These are phyloP conservation scores for Saitoella complicata DNA, from an alignment of 805 yeast species.

Conservation along the genomic window DNA sequence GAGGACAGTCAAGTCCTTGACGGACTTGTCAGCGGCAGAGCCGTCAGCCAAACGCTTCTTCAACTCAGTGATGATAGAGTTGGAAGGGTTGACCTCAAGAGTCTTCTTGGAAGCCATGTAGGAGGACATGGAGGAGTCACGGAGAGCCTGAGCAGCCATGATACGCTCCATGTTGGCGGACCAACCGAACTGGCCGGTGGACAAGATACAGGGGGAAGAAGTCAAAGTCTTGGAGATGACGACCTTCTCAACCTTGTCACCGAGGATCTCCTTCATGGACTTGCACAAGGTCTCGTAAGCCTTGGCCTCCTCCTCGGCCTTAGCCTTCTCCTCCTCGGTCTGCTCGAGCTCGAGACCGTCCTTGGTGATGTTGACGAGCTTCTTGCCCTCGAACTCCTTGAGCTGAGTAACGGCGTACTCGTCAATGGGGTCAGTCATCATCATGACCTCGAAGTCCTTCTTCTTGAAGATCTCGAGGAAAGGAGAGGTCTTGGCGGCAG, in stretches of 20 bases:
- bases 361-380: conserved; percentile 96
- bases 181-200: conserved; percentile 99
- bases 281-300: conserved; percentile 87
- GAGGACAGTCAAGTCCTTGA: conserved; percentile 90
- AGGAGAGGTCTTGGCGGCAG: conserved; percentile 98
- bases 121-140: conserved; percentile 96
- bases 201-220: conserved; percentile 98
- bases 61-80: conserved; percentile 88
- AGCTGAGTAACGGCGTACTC: conserved; percentile 99
- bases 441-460: conserved; percentile 94
- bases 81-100: conserved; percentile 94
- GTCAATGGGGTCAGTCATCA: conserved; percentile 97
- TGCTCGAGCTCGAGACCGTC: conserved; percentile 93
- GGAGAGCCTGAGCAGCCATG: conserved; percentile 99
- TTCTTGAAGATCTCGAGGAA: conserved; percentile 97
- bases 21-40: conserved; percentile 97
- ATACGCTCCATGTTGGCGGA: conserved; percentile 99
- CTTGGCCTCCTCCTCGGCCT: conserved; percentile 83
- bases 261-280: conserved; percentile 91
- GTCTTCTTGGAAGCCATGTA: conserved; percentile 99
- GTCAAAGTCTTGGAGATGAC: conserved; percentile 93
- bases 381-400: conserved; percentile 98
- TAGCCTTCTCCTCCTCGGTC: conserved; percentile 92
- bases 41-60: conserved; percentile 91
- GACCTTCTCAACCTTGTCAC: conserved; percentile 98